Base-by-base conservation (phyloP, 257 asterid genomes). In the Solanum raphanifolium region DNA sequence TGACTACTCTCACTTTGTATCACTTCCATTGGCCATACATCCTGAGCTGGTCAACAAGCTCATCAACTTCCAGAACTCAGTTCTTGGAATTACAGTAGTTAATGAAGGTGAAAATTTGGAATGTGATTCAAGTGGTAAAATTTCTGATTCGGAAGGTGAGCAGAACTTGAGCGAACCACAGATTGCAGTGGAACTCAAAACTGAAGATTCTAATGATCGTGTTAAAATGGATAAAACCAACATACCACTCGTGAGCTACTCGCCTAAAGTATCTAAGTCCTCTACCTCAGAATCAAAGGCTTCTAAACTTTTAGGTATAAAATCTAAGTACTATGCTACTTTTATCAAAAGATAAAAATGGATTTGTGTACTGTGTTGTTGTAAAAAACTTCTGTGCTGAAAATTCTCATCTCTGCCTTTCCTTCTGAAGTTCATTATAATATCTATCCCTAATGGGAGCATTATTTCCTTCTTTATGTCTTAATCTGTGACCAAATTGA, bases 1-100 rank as follows among this genome's bases (percentile, higher is more conserved):
- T 29, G 99, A 96, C 89, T 97, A 95, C 91, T 95, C 99, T 88
- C 99, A 97, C 96, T 97, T 97, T 85, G 94, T 97, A 81, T 97
- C 99, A 39, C 99, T 97, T 92, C 99, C 99, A 76, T 90, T 97
- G 95, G 98, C 99, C 84, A 87, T 92, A 87, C 93, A 97, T 88
- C 94, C 96, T 84, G 95, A 91, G 89, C 92, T 97, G 90, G 96
- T 96, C 55, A 94, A 93, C 89, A 95, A 95, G 90, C 98, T 97
- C 73, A 58, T 92, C 89, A 85, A 88, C 87, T 97, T 97, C 90
- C 99, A 95, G 89, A 93, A 92, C 55, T 89, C 90, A 87, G 89
- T 97, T 90, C 95, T 95, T 86, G 97, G 94, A 90, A 76, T 55
- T 32, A 84, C 88, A 12, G 93, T 91, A 87, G 88, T 81, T 84